phyloP scores from a whole-genome alignment of 352 stramenopile species.

The Phytophthora megakarya region DNA sequence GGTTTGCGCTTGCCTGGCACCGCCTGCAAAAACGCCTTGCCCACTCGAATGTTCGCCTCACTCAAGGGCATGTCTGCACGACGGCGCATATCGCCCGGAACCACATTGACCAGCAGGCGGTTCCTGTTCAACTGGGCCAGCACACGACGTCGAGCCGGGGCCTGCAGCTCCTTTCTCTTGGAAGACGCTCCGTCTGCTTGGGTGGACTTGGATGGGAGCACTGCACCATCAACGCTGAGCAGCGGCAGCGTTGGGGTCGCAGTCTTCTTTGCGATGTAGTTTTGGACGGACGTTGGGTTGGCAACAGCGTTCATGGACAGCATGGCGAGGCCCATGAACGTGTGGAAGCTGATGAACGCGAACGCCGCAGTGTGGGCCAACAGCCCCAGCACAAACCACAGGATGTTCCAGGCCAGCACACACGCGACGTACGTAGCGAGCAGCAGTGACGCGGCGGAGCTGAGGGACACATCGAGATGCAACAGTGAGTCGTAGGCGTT shows the following conservation, averaged over 20 bases:
- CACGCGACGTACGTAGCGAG: conserved; percentile 36
- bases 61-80: conserved; percentile 57
- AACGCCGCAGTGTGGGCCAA: conserved; percentile 42
- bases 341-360: conserved; percentile 56
- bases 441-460: conserved; percentile 36
- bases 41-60: conserved; percentile 70
- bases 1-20: conserved; percentile 44
- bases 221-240: conserved; percentile 30
- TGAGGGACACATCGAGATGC: conserved; percentile 32
- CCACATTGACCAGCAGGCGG: conserved; percentile 55
- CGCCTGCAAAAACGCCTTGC: conserved; percentile 67
- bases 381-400: conserved; percentile 29
- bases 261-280: conserved; percentile 5
- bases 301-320: conserved; percentile 33
- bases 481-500: conserved; percentile 37
- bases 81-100: conserved; percentile 56
- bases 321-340: conserved; percentile 49
- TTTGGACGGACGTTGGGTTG: conserved; percentile 7
- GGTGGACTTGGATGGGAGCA: conserved; percentile 23
- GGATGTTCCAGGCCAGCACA: conserved; percentile 34
- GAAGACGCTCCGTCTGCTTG: conserved; percentile 31
- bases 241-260: conserved; percentile 32
- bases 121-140: conserved; percentile 46
- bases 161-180: conserved; percentile 41
- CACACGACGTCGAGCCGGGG: conserved; percentile 52